Evolutionary conservation across 768 basidiomycete genomes (phyloP).

Genomic region (Panaeolus papilionaceus): DNA sequence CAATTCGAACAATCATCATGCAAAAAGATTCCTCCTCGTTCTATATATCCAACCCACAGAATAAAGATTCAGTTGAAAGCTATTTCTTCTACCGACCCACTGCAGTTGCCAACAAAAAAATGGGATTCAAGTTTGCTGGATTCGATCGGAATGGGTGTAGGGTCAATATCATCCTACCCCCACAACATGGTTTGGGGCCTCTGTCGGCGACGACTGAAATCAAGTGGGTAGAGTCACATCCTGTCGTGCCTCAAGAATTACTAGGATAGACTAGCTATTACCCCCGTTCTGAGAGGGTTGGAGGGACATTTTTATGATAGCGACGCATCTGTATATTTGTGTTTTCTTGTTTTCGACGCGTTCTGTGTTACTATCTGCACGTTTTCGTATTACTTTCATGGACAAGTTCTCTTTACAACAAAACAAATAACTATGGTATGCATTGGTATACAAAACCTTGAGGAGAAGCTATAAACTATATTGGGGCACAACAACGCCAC

Average conservation of each 20-base stretch:
- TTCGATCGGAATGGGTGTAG: background rate
- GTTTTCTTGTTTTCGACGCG: background rate
- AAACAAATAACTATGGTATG: background rate
- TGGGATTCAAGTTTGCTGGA: constrained; percentile 1
- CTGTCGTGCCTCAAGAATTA: background rate
- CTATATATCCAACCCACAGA: background rate
- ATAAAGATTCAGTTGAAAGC: background rate
- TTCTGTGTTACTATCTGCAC: background rate
- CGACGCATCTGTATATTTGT: too few species aligned
- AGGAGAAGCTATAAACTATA: background rate
- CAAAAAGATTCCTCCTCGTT: background rate
- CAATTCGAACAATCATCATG: background rate
- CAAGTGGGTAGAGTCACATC: background rate
- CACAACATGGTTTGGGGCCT: background rate
- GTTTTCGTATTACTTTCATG: background rate
- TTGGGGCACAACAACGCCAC: background rate
- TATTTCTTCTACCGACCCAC: background rate
- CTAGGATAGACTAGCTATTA: background rate
- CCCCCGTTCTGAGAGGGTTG: too few species aligned
- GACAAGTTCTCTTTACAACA: background rate
- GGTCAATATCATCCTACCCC: background rate
- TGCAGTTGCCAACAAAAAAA: background rate
- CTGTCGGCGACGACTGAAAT: background rate
- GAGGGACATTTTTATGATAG: too few species aligned
- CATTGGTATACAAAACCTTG: background rate